These are phyloP conservation scores for Abelmoschus esculentus DNA, from an alignment of 345 rosid species.

Conservation along the genomic window DNA sequence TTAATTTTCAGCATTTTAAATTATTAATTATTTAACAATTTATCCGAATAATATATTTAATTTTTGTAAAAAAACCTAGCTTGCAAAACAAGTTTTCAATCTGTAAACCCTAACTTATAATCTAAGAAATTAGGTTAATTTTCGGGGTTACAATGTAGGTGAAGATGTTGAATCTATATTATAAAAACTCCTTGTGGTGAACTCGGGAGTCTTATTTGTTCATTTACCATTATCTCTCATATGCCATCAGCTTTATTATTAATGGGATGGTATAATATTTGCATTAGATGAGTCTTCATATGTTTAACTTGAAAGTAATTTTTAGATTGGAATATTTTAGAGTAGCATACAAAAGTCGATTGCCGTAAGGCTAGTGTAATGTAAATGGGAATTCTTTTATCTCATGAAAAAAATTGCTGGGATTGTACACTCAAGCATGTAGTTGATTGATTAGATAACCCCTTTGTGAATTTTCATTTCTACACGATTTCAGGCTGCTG, in stretches of 20 bases:
- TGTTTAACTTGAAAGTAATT: neutral
- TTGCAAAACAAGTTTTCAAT: too few species aligned
- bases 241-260: neutral
- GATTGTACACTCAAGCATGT: neutral
- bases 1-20: too few species aligned
- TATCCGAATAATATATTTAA: too few species aligned
- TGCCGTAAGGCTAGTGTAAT: neutral
- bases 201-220: slow-evolving; percentile 8
- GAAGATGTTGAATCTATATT: slow-evolving; percentile 99
- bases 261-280: slow-evolving; percentile 1
- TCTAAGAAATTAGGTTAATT: too few species aligned
- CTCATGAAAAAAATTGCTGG: slow-evolving; percentile 1
- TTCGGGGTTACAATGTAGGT: too few species aligned
- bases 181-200: slow-evolving; percentile 88
- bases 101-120: too few species aligned
- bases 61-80: too few species aligned
- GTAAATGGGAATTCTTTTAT: neutral
- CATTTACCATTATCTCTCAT: neutral
- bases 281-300: neutral
- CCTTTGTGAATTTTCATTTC: neutral
- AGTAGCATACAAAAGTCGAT: slow-evolving; percentile 8
- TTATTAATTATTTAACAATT: too few species aligned
- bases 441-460: slow-evolving; percentile 1
- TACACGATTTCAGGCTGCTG: slow-evolving; percentile 58
- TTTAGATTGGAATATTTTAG: neutral